Evolutionary conservation across 176 grass and related monocot genomes (phyloP).

Genomic region (Metroxylon sagu): DNA sequence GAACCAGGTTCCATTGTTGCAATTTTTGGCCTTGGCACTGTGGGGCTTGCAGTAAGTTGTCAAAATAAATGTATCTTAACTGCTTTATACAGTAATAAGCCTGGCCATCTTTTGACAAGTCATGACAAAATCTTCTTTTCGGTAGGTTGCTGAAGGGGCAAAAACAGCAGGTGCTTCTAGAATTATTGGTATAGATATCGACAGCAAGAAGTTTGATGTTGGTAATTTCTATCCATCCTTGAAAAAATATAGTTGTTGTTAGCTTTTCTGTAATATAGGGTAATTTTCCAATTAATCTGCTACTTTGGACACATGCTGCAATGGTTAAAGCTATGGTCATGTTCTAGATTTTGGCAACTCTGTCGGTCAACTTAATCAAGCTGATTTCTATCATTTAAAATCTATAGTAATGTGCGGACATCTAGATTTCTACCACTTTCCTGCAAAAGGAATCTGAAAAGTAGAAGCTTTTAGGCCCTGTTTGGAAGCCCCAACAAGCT

Average conservation of each 20-base stretch:
- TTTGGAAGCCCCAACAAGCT: no score
- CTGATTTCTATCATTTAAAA: no score
- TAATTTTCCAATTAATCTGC: not conserved
- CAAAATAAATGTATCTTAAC: not conserved
- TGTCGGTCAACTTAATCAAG: no score
- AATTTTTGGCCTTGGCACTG: conserved; percentile 93
- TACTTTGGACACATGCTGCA: no score
- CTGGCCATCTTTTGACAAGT: not conserved
- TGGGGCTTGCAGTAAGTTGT: conserved; percentile 90
- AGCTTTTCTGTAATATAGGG: not conserved
- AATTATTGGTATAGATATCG: conserved; percentile 92
- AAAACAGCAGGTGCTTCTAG: conserved; percentile 85
- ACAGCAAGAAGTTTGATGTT: conserved; percentile 82
- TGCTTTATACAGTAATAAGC: not conserved
- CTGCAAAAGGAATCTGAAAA: no score
- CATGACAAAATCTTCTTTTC: conserved; percentile 4
- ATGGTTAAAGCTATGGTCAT: no score
- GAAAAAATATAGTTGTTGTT: not conserved
- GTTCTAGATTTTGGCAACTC: no score
- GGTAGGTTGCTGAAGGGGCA: conserved; percentile 85
- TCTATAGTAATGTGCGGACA: no score
- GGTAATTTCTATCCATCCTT: conserved; percentile 28
- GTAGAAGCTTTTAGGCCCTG: no score
- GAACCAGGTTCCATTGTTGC: conserved; percentile 78
- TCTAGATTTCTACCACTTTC: no score